Percentiles rank a stretch among this genome's conserved stretches.
These are phyloP conservation scores for Lentithecium fluviatile DNA, from an alignment of 495 filamentous ascomycete species.

Conservation along the genomic window DNA sequence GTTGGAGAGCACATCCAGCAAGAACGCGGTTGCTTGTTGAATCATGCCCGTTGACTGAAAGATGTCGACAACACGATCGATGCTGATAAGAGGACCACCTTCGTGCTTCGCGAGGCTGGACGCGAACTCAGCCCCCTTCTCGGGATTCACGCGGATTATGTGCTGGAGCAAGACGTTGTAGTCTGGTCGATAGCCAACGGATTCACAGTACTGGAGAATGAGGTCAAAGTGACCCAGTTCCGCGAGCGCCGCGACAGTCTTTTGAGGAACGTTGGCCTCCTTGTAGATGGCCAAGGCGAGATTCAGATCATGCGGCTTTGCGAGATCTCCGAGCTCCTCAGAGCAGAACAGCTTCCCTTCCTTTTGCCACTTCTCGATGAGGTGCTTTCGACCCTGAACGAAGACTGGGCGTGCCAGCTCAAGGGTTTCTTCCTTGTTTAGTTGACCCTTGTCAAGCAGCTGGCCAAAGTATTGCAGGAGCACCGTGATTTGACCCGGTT, in stretches of 20 bases:
- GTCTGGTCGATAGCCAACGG: constrained; percentile 83
- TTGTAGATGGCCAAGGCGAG: constrained; percentile 85
- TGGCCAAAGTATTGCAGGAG: constrained; percentile 98
- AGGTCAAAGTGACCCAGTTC: constrained; percentile 95
- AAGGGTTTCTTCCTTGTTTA: constrained; percentile 90
- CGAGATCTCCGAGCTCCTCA: constrained; percentile 91
- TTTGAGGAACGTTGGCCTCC: constrained; percentile 80
- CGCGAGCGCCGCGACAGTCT: constrained; percentile 90
- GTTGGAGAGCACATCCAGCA: constrained; percentile 88
- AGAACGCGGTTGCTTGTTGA: constrained; percentile 94
- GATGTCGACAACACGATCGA: constrained; percentile 93
- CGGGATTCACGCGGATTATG: constrained; percentile 87
- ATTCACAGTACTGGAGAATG: constrained; percentile 85
- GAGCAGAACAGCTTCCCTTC: constrained; percentile 95
- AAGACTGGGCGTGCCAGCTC: constrained; percentile 92
- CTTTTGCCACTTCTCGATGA: constrained; percentile 95
- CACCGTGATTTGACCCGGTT: constrained; percentile 77
- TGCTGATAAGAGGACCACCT: constrained; percentile 78
- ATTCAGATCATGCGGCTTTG: constrained; percentile 81
- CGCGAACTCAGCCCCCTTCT: constrained; percentile 94
- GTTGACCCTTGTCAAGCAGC: constrained; percentile 87
- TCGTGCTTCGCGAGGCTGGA: constrained; percentile 81
- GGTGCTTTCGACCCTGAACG: constrained; percentile 87
- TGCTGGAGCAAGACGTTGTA: constrained; percentile 87
- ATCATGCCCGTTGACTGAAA: constrained; percentile 98